Percentiles rank a stretch among this genome's conserved stretches.
Evolutionary conservation across 2,329 filamentous ascomycete species (phyloP).

Genomic region (Cadophora sp.): DNA sequence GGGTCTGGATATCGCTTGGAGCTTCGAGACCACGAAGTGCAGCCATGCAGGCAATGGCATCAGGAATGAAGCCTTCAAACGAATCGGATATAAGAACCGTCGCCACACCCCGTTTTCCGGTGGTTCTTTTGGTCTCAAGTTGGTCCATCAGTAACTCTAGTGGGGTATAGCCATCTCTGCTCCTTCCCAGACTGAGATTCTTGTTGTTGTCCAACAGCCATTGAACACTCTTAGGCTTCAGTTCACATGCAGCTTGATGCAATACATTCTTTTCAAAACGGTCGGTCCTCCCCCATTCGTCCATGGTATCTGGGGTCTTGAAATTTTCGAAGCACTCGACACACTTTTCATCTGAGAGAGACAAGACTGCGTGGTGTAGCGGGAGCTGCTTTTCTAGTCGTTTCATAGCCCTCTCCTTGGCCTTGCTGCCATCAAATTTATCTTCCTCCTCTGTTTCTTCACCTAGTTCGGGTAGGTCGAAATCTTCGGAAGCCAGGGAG

Average conservation of each 20-base stretch:
- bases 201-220: conserved; percentile 43
- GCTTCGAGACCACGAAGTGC: conserved; percentile 35
- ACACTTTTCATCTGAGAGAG: conserved; percentile 32
- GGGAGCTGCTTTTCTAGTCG: conserved; percentile 27
- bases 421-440: background rate
- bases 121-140: conserved; percentile 44
- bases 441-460: conserved; percentile 19
- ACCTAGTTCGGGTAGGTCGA: conserved; percentile 30
- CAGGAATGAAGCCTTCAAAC: conserved; percentile 44
- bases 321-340: conserved; percentile 26
- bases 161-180: conserved; percentile 46
- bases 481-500: conserved; percentile 36
- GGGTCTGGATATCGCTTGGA: conserved; percentile 27
- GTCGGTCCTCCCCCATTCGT: conserved; percentile 30
- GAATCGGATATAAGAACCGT: conserved; percentile 41
- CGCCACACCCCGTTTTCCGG: conserved; percentile 25
- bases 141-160: conserved; percentile 43
- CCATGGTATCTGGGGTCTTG: background rate
- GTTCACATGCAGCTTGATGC: conserved; percentile 29
- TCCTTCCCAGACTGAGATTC: conserved; percentile 36
- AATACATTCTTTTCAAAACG: conserved; percentile 29
- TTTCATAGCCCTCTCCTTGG: conserved; percentile 21
- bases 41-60: conserved; percentile 43
- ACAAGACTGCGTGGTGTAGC: conserved; percentile 31
- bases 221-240: conserved; percentile 27